Evolutionary conservation across 345 rosid genomes (phyloP).

Genomic region (Garcia nutans): DNA sequence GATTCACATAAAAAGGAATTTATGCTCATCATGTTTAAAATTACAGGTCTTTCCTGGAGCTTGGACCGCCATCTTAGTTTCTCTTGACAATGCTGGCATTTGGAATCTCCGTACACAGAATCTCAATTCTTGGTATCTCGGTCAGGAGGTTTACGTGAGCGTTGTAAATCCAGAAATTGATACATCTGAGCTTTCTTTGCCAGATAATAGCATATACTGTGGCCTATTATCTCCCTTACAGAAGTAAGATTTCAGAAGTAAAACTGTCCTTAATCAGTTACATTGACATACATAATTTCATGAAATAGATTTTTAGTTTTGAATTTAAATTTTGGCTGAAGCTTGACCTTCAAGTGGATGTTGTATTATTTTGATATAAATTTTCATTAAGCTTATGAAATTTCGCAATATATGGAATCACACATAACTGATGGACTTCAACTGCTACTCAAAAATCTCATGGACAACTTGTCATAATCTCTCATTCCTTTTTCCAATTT

Average conservation of each 20-base stretch:
- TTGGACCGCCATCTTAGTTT: slow-evolving; percentile 89
- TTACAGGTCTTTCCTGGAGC: slow-evolving; percentile 89
- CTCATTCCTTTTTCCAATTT: not conserved
- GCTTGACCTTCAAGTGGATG: not conserved
- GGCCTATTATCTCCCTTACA: slow-evolving; percentile 78
- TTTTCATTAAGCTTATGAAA: not conserved
- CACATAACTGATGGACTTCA: not conserved
- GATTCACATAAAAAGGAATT: not conserved
- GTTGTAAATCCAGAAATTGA: slow-evolving; percentile 73
- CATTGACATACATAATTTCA: not conserved
- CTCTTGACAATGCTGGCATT: slow-evolving; percentile 84
- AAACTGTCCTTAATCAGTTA: not conserved
- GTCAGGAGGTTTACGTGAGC: slow-evolving; percentile 75
- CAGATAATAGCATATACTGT: slow-evolving; percentile 73
- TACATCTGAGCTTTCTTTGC: slow-evolving; percentile 49
- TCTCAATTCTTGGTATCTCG: slow-evolving; percentile 83
- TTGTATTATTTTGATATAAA: too few species aligned
- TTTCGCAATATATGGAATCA: not conserved
- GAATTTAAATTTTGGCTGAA: not conserved
- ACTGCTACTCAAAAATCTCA: not conserved
- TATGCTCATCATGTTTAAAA: not conserved
- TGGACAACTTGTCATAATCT: not conserved
- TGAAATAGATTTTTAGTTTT: not conserved
- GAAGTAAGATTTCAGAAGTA: slow-evolving; percentile 48
- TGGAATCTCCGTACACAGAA: slow-evolving; percentile 88